These are phyloP conservation scores for Sclerotinia nivalis DNA, from an alignment of 2,329 filamentous ascomycete species.

Conservation along the genomic window DNA sequence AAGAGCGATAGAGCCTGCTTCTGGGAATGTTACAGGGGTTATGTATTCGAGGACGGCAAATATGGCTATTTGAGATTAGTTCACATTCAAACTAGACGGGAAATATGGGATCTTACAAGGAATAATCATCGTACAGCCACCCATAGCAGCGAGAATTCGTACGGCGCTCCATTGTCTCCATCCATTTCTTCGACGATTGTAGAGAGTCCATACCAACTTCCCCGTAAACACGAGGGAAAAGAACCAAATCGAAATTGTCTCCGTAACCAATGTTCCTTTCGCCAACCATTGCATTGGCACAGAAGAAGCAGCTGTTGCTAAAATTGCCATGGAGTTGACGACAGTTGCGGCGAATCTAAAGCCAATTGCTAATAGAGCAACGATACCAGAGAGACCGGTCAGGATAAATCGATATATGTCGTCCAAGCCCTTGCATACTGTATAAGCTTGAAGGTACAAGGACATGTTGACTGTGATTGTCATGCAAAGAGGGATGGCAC, in stretches of 20 bases:
- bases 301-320: slow-evolving; percentile 34
- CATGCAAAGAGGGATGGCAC: slow-evolving; percentile 54
- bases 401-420: slow-evolving; percentile 48
- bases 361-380: slow-evolving; percentile 53
- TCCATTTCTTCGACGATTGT: slow-evolving; percentile 55
- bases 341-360: slow-evolving; percentile 56
- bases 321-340: slow-evolving; percentile 44
- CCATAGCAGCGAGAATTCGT: slow-evolving; percentile 68
- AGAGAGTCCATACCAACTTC: slow-evolving; percentile 61
- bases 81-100: neutral
- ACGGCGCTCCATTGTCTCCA: slow-evolving; percentile 63
- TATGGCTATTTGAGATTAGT: slow-evolving; percentile 49
- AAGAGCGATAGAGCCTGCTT: slow-evolving; percentile 55
- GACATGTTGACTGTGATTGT: slow-evolving; percentile 57
- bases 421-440: slow-evolving; percentile 53
- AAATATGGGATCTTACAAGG: slow-evolving; percentile 52
- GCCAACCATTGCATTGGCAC: slow-evolving; percentile 44
- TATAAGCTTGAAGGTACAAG: slow-evolving; percentile 62
- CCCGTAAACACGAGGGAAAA: slow-evolving; percentile 62
- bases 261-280: slow-evolving; percentile 50
- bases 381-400: slow-evolving; percentile 48
- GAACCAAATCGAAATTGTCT: slow-evolving; percentile 59
- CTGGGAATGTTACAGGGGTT: slow-evolving; percentile 46
- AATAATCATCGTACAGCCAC: slow-evolving; percentile 64
- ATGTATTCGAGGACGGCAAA: slow-evolving; percentile 60